These are phyloP conservation scores for Furcasterigmium sp. DNA, from an alignment of 2,329 filamentous ascomycete species.

Conservation along the genomic window DNA sequence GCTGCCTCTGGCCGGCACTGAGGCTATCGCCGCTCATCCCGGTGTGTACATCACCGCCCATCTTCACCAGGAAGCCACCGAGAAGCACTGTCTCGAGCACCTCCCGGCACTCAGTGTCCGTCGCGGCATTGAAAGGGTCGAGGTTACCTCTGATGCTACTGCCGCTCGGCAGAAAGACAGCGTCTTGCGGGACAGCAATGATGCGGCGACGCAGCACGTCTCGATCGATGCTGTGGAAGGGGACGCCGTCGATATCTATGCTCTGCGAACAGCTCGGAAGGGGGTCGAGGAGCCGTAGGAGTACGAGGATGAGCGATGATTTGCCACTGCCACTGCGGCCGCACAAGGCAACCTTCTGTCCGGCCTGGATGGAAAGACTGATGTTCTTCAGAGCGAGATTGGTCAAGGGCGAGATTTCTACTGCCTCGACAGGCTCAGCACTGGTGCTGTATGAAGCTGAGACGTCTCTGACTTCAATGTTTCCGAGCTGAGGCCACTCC, in stretches of 20 bases:
- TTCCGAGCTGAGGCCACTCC: slow-evolving; percentile 13
- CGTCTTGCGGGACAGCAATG: slow-evolving; percentile 41
- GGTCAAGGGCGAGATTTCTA: too few relatives aligned
- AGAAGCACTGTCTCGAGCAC: too few relatives aligned
- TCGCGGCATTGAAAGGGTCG: slow-evolving; percentile 23
- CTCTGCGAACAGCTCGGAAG: slow-evolving; percentile 8
- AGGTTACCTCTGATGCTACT: slow-evolving; percentile 30
- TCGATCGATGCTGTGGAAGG: slow-evolving; percentile 28
- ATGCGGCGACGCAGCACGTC: slow-evolving; percentile 32
- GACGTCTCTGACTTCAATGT: slow-evolving; percentile 11
- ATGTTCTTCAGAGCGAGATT: slow-evolving; percentile 8
- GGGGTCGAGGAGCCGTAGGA: slow-evolving; percentile 27
- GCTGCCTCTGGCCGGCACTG: slow-evolving; percentile 51
- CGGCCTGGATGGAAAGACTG: slow-evolving; percentile 7
- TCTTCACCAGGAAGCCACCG: slow-evolving; percentile 19
- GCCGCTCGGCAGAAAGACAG: slow-evolving; percentile 36
- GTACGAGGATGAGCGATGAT: slow-evolving; percentile 25
- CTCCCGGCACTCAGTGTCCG: slow-evolving; percentile 17
- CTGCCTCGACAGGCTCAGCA: not conserved
- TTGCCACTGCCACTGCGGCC: slow-evolving; percentile 26
- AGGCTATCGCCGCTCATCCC: slow-evolving; percentile 37
- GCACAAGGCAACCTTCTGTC: slow-evolving; percentile 17
- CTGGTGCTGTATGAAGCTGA: slow-evolving; percentile 10
- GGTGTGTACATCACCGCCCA: slow-evolving; percentile 15
- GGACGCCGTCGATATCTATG: slow-evolving; percentile 31